Evolutionary conservation across 1,284 basidiomycete genomes (phyloP).

Genomic region (Mycosarcoma mackinlayi): DNA sequence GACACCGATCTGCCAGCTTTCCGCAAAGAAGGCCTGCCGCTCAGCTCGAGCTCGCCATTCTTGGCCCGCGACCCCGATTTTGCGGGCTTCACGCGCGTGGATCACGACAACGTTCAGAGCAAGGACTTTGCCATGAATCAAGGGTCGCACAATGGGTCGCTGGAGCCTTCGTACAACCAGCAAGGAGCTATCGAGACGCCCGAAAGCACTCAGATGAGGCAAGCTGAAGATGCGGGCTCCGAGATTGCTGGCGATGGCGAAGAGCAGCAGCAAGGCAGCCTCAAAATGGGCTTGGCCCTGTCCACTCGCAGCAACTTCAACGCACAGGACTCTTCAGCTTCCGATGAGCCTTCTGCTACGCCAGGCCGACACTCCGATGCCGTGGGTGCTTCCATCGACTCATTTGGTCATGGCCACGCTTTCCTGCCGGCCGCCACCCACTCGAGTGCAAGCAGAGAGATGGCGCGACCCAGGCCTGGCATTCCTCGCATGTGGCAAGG

Average conservation of each 20-base stretch:
- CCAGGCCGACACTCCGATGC: conserved; percentile 8
- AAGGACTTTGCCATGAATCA: conserved; percentile 15
- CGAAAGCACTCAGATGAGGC: conserved; percentile 7
- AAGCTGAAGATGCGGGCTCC: conserved; percentile 1
- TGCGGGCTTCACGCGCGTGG: conserved; percentile 4
- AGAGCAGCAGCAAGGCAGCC: conserved; percentile 9
- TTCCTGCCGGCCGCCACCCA: conserved; percentile 9
- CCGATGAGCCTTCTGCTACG: conserved; percentile 20
- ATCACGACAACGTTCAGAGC: conserved; percentile 7
- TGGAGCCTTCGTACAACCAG: not conserved
- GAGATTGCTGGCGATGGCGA: conserved; percentile 5
- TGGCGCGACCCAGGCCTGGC: conserved; percentile 29
- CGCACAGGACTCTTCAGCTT: conserved; percentile 18
- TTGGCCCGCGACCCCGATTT: conserved; percentile 19
- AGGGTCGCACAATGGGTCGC: not conserved
- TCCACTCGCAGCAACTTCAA: conserved; percentile 20
- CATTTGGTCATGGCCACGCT: conserved; percentile 1
- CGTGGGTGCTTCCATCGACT: not conserved
- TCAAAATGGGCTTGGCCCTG: conserved; percentile 21
- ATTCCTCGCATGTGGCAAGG: conserved; percentile 54
- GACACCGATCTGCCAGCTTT: conserved; percentile 9
- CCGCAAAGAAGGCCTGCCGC: conserved; percentile 20
- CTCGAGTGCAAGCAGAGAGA: conserved; percentile 10
- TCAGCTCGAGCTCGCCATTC: conserved; percentile 27
- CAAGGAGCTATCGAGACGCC: conserved; percentile 17